Evolutionary conservation across 208 protist species (phyloP), one percentile per base, ranked within the genome.

Genomic region (Phytomonas sp.): DNA sequence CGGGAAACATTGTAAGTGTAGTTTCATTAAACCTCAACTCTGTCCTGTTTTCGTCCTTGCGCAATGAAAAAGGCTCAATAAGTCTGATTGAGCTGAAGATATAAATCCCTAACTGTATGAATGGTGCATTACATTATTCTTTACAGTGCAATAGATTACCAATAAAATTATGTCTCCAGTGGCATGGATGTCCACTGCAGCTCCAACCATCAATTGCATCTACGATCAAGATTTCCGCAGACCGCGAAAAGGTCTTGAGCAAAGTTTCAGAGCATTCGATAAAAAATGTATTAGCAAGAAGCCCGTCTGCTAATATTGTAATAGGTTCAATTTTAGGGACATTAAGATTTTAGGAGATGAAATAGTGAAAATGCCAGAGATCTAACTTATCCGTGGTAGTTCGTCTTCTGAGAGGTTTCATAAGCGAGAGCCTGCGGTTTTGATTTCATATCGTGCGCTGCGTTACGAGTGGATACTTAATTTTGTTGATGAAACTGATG

Each of bases 151-250:
- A 14, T 60, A 60, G 69, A 10, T 67, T 40, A 42, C 52, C 71
- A 52, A 52, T 40, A 40, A 76, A 94, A 69, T 81, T 82, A 77
- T 81, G 82, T 12, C 76, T 81, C 88, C 88, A 94, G 23, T 72
- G 74, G 37, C 71, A 76, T 62, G 82, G 70, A 16, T 80, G 81
- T 14, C 66, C 73, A 61, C 78, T 82, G 19, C 70, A 70, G 64
- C 82, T 83, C 30, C 59, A 49, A 5, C 42, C 65, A 66, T 82
- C 77, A 40, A 88, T 76, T 29, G 66, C 75, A 29, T 77, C 71
- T 26, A 91, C 82, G 34, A 92, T 65, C n/a, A 88, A 69, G 36
- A 94, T 64, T 62, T 94, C 88, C 34, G 81, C 80, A 29, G 82
- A 82, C 63, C 75, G 71, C 30, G 74, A 80, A 40, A 83, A 82